phyloP scores from a whole-genome alignment of 2,329 filamentous ascomycete genomes.

The Parascedosporium putredinis region DNA sequence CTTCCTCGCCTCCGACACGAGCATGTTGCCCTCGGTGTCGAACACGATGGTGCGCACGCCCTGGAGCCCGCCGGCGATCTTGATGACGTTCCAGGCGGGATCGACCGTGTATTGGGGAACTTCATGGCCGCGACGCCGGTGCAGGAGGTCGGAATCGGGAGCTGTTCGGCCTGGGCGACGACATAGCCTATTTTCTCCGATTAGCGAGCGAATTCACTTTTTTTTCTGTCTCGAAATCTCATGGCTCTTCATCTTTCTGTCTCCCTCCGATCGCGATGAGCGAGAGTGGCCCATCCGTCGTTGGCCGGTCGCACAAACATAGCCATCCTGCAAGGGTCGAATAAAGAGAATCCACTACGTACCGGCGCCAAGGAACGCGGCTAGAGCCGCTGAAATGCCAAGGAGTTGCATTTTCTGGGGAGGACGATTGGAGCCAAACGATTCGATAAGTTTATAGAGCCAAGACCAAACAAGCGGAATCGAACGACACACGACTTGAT shows the following conservation, averaged over 20 bases:
- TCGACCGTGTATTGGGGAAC: constrained; percentile 7
- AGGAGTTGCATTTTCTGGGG: constrained; percentile 1
- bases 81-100: constrained; percentile 1
- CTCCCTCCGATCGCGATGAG: neutral
- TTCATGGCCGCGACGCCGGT: constrained; percentile 3
- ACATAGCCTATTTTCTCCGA: neutral
- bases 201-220: neutral
- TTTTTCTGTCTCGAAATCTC: neutral
- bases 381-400: constrained; percentile 1
- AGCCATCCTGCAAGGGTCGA: too few species aligned
- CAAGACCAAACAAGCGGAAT: neutral
- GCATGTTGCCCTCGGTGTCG: constrained; percentile 25
- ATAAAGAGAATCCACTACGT: neutral
- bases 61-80: constrained; percentile 3
- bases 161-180: constrained; percentile 1
- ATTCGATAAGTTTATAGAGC: neutral
- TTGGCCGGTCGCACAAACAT: too few species aligned
- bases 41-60: constrained; percentile 17
- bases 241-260: neutral
- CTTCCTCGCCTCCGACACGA: constrained; percentile 24
- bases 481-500: neutral
- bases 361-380: constrained; percentile 3
- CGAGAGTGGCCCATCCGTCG: neutral
- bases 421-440: neutral
- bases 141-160: constrained; percentile 4